Percentiles rank a stretch among this genome's conserved stretches.
Evolutionary conservation across 805 yeast species (phyloP).

Genomic region (Alloascoidea africana): DNA sequence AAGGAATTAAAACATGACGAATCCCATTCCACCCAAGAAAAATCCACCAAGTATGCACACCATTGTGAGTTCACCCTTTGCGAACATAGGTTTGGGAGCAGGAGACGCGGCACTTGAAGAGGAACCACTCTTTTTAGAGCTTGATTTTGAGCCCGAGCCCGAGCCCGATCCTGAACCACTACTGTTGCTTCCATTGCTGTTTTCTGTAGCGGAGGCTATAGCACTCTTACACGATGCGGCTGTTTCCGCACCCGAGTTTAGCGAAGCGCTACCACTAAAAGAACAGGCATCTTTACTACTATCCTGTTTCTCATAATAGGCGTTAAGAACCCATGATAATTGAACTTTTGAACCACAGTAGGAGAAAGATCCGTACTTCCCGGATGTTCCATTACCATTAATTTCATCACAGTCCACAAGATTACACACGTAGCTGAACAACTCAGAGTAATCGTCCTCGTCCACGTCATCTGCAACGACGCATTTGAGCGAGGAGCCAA

Average conservation of each 20-base stretch:
- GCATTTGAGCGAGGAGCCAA: conserved; percentile 39
- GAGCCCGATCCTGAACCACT: neutral
- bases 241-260: neutral
- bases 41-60: neutral
- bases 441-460: conserved; percentile 38
- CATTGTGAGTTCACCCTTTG: neutral
- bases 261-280: neutral
- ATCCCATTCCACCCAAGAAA: neutral
- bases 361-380: conserved; percentile 59
- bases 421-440: conserved; percentile 46
- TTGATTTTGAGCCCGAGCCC: neutral
- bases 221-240: neutral
- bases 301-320: conserved; percentile 39
- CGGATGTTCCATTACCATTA: conserved; percentile 43
- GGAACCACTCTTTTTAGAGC: neutral
- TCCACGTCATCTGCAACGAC: conserved; percentile 41
- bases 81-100: neutral
- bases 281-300: conserved; percentile 14
- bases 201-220: neutral
- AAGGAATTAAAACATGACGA: neutral
- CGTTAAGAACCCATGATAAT: conserved; percentile 49
- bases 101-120: neutral
- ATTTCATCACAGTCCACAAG: conserved; percentile 45
- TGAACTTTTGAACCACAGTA: conserved; percentile 54
- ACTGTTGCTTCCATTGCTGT: neutral